Conservation (phyloP, 345 rosid species). For the Salix caprea region DNA sequence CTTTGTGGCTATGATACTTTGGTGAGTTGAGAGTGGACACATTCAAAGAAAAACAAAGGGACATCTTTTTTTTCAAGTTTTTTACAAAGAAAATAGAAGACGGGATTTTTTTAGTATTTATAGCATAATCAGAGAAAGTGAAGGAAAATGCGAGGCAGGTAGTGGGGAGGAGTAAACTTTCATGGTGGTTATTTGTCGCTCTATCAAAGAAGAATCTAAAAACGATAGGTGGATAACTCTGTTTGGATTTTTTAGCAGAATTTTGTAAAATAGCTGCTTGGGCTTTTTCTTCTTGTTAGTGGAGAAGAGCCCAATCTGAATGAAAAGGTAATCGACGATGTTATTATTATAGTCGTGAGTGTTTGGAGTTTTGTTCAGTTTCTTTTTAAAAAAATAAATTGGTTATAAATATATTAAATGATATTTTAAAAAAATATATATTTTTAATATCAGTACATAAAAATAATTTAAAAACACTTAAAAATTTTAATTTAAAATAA, state of each 20-base stretch:
- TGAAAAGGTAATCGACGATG: too few species aligned
- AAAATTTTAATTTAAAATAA: too few species aligned
- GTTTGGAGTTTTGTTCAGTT: too few species aligned
- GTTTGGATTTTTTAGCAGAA: neutral
- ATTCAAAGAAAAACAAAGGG: constrained; percentile 44
- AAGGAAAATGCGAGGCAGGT: constrained; percentile 2
- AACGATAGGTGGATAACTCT: constrained; percentile 18
- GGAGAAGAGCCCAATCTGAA: too few species aligned
- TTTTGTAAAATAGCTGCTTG: too few species aligned
- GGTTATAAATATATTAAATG: too few species aligned
- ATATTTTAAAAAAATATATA: too few species aligned
- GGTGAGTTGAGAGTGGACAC: constrained; percentile 33
- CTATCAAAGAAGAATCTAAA: constrained; percentile 18
- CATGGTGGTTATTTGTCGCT: constrained; percentile 30
- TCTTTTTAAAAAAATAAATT: too few species aligned
- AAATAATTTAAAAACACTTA: too few species aligned
- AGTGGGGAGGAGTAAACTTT: constrained; percentile 21
- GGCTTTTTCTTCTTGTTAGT: too few species aligned
- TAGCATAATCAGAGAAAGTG: neutral
- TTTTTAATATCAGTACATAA: too few species aligned
- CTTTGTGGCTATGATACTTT: constrained; percentile 22
- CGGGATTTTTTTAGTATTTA: neutral
- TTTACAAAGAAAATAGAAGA: neutral
- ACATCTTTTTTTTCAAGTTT: neutral
- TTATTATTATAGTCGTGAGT: too few species aligned